These are phyloP conservation scores for Asparagopsis taxiformis DNA, from an alignment of 31 red algal genomes.

Conservation along the genomic window DNA sequence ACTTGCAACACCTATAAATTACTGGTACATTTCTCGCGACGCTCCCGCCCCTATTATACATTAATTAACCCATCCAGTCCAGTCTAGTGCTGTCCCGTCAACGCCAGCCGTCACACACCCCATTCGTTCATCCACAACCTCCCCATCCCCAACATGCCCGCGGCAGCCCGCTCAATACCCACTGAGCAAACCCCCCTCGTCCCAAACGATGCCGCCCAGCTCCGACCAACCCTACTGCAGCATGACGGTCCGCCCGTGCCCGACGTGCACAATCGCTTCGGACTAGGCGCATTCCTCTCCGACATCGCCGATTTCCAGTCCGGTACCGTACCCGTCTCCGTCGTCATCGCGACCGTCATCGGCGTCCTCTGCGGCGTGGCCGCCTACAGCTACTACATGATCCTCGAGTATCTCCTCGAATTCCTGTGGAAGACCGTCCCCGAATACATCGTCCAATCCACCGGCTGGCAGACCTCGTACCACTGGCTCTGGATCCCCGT, in stretches of 20 bases:
- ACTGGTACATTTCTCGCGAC: too few species aligned
- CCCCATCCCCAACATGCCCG: too few species aligned
- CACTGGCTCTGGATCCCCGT: constrained; percentile 74
- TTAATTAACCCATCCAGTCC: too few species aligned
- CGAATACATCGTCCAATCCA: constrained; percentile 29
- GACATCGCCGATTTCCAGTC: constrained; percentile 35
- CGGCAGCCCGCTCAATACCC: too few species aligned
- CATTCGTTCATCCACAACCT: too few species aligned
- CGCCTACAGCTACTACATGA: constrained; percentile 79
- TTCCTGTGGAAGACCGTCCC: constrained; percentile 76
- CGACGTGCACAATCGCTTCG: constrained; percentile 41
- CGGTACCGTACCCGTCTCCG: constrained; percentile 37
- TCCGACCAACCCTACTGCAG: constrained; percentile 29
- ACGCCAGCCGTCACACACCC: too few species aligned
- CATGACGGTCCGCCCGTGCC: constrained; percentile 1
- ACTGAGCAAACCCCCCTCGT: too few species aligned
- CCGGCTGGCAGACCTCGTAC: constrained; percentile 25
- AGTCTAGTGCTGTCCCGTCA: too few species aligned
- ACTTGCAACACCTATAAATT: too few species aligned
- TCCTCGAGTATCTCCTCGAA: constrained; percentile 75
- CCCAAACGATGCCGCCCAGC: too few species aligned
- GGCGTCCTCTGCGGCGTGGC: constrained; percentile 81
- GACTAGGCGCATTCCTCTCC: constrained; percentile 30
- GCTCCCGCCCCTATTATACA: too few species aligned
- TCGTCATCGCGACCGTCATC: constrained; percentile 75